Conservation (phyloP, 805 yeast species). For the Cyberlindnera euphorbiiphila region DNA sequence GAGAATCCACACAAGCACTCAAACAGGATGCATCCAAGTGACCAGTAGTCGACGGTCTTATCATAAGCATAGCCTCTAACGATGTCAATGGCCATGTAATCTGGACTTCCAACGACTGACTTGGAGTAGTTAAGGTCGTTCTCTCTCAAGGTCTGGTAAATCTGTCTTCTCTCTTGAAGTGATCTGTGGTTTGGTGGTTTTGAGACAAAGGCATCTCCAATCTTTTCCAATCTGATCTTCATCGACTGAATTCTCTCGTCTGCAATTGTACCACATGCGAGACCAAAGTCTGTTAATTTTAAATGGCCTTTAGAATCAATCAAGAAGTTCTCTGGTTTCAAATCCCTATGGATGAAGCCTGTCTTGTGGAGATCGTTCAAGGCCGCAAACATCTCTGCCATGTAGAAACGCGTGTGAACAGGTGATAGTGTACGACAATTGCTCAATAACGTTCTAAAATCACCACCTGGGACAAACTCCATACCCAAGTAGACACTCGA, state of each 20-base stretch:
- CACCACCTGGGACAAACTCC: conserved; percentile 99
- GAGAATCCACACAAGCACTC: conserved; percentile 97
- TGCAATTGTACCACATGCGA: conserved; percentile 95
- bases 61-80: conserved; percentile 83
- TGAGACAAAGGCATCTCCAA: conserved; percentile 65
- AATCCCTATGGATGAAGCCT: conserved; percentile 95
- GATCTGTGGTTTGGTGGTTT: conserved; percentile 57
- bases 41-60: conserved; percentile 98
- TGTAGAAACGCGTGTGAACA: conserved; percentile 91
- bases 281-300: conserved; percentile 92
- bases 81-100: conserved; percentile 97
- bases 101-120: conserved; percentile 97
- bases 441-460: conserved; percentile 88
- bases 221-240: conserved; percentile 64
- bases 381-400: conserved; percentile 94
- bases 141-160: conserved; percentile 76
- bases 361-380: conserved; percentile 90
- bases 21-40: conserved; percentile 93
- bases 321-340: conserved; percentile 91
- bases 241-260: conserved; percentile 90
- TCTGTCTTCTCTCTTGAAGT: conserved; percentile 79
- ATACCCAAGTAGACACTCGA: conserved; percentile 90
- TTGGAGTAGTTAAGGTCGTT: conserved; percentile 82
- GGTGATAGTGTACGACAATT: conserved; percentile 92
- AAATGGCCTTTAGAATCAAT: conserved; percentile 90